Conservation (phyloP, 2,329 filamentous ascomycete genomes). For the Venturia carpophila region DNA sequence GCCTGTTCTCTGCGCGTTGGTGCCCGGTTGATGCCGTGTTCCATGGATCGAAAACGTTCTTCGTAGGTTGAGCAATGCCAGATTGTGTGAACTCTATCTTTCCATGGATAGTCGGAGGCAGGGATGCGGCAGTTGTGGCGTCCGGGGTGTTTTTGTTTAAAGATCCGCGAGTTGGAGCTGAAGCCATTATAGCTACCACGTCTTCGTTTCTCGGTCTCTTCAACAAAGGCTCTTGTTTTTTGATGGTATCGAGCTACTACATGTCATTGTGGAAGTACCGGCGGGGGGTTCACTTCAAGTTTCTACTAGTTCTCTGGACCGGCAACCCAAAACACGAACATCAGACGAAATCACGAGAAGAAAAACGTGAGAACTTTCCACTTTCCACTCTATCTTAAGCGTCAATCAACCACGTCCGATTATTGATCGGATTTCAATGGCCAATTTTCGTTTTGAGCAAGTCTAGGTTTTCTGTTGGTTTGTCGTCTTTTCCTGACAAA, state of each 20-base stretch:
- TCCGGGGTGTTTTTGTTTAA: neutral
- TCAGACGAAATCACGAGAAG: conserved; percentile 5
- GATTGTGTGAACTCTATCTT: conserved; percentile 5
- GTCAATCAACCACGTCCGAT: no score
- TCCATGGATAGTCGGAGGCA: neutral
- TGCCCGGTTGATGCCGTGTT: conserved; percentile 71
- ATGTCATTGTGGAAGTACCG: no score
- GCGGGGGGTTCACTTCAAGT: no score
- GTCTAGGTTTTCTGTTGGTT: no score
- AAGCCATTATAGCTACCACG: neutral
- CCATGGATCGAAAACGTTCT: conserved; percentile 54
- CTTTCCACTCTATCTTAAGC: no score
- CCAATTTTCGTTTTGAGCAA: no score
- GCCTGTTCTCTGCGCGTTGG: conserved; percentile 62
- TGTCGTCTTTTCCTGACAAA: no score
- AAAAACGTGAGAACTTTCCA: no score
- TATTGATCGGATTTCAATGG: no score
- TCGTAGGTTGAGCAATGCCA: conserved; percentile 21
- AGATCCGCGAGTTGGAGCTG: neutral
- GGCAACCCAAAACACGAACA: conserved; percentile 4
- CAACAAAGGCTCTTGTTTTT: neutral
- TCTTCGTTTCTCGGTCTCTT: neutral
- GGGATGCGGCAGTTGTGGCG: neutral
- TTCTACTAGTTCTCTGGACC: no score
- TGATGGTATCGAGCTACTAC: no score